A percentile compares a stretch with the other conserved stretches of the same genome.
Conservation (phyloP, 345 rosid genomes). For the Sisymbrium altissimum region DNA sequence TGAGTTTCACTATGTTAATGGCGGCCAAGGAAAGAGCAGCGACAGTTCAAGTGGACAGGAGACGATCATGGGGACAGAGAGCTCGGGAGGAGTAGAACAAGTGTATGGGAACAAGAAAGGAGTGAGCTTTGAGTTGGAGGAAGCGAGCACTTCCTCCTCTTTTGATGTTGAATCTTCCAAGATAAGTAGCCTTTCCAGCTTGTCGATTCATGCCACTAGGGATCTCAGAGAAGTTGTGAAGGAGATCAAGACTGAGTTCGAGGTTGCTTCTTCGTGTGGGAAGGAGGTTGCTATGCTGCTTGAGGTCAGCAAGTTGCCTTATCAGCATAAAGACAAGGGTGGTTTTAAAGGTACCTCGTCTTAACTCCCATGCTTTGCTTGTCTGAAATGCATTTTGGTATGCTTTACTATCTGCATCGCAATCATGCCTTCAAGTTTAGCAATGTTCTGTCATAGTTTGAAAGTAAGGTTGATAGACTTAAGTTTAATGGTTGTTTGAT, state of each 20-base stretch:
- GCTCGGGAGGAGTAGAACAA: conserved; percentile 40
- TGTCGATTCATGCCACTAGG: conserved; percentile 67
- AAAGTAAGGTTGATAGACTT: not conserved
- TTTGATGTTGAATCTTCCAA: conserved; percentile 50
- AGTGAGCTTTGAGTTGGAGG: conserved; percentile 79
- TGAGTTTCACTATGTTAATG: conserved; percentile 27
- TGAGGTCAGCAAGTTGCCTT: conserved; percentile 87
- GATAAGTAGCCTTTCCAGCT: conserved; percentile 55
- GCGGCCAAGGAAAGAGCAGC: conserved; percentile 18
- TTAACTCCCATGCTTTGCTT: conserved; percentile 4
- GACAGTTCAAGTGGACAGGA: conserved; percentile 41
- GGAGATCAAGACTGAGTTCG: conserved; percentile 83
- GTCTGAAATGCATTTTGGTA: not conserved
- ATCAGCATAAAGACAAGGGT: conserved; percentile 47
- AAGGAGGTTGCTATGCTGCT: conserved; percentile 86
- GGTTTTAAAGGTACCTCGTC: conserved; percentile 56
- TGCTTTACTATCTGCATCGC: not conserved
- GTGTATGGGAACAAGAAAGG: conserved; percentile 49
- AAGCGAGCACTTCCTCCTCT: conserved; percentile 39
- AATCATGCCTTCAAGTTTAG: not conserved
- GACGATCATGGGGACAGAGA: conserved; percentile 38
- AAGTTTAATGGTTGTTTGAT: not conserved
- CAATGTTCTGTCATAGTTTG: not conserved
- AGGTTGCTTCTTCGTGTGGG: conserved; percentile 70
- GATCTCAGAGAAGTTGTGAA: conserved; percentile 74